These are phyloP conservation scores for Pseudogymnoascus sp. DNA, from an alignment of 2,329 filamentous ascomycete species.

Conservation along the genomic window DNA sequence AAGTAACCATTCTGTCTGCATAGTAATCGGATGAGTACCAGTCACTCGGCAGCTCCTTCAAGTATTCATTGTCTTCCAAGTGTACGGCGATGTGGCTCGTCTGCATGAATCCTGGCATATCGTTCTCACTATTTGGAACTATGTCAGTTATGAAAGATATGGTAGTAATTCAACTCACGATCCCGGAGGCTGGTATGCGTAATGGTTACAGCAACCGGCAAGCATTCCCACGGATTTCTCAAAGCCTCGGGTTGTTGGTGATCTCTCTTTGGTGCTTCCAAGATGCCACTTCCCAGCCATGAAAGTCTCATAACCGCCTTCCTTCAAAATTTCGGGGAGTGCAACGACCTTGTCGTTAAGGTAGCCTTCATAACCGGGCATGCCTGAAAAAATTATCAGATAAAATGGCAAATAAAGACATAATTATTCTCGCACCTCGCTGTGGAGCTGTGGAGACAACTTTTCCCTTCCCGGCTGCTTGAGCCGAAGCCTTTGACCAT, in stretches of 20 bases:
- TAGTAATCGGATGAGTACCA: slow-evolving; percentile 50
- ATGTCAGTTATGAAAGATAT: background rate
- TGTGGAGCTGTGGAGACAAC: slow-evolving; percentile 7
- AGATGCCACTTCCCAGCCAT: slow-evolving; percentile 51
- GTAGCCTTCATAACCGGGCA: slow-evolving; percentile 51
- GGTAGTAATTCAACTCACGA: background rate
- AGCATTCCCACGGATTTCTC: slow-evolving; percentile 46
- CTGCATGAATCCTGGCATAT: slow-evolving; percentile 31
- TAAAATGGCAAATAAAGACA: slow-evolving; percentile 25
- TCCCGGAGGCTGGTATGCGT: slow-evolving; percentile 27
- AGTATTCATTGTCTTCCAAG: slow-evolving; percentile 3
- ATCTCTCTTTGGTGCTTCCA: slow-evolving; percentile 42
- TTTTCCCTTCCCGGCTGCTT: slow-evolving; percentile 14
- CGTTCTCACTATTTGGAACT: background rate
- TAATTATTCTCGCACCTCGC: background rate
- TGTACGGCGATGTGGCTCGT: slow-evolving; percentile 32
- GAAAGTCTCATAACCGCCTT: slow-evolving; percentile 45
- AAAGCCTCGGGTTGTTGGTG: slow-evolving; percentile 44
- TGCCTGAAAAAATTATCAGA: slow-evolving; percentile 36
- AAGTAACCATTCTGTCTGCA: slow-evolving; percentile 44
- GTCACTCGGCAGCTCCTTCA: slow-evolving; percentile 32
- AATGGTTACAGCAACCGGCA: slow-evolving; percentile 44
- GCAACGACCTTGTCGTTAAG: slow-evolving; percentile 45
- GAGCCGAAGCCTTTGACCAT: slow-evolving; percentile 38
- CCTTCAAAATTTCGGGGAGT: slow-evolving; percentile 43